These are phyloP conservation scores for Nepenthes mirabilis DNA, from an alignment of 148 eudicot species.

Conservation along the genomic window DNA sequence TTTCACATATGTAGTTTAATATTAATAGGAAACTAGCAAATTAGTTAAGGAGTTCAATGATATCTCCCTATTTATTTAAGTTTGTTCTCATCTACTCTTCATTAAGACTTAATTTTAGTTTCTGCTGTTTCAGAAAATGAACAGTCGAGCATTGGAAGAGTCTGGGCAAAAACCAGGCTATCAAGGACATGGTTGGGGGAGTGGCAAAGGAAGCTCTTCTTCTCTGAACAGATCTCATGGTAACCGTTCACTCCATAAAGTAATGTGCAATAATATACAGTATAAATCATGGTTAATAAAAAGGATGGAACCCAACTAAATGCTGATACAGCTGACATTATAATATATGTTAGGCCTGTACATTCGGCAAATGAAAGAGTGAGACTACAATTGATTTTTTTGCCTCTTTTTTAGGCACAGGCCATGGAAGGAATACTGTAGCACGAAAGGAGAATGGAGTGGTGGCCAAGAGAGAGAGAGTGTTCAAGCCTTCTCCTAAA, in stretches of 20 bases:
- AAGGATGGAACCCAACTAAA: too few species aligned
- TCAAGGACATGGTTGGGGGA: conserved; percentile 7
- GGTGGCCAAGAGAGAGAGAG: conserved; percentile 16
- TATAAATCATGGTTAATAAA: not conserved
- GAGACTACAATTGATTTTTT: not conserved
- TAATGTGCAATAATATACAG: not conserved
- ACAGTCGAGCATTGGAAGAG: conserved; percentile 20
- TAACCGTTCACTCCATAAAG: conserved; percentile 4
- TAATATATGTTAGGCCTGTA: not conserved
- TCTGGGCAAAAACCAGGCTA: conserved; percentile 19
- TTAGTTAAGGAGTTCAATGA: not conserved
- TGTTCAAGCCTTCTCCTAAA: conserved; percentile 13
- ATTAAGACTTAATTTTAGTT: not conserved
- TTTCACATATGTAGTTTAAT: too few species aligned
- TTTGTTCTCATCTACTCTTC: not conserved
- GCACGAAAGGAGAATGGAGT: conserved; percentile 44
- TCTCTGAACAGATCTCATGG: conserved; percentile 19
- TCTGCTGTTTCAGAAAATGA: conserved; percentile 14
- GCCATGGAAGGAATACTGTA: conserved; percentile 28
- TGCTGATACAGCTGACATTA: too few species aligned
- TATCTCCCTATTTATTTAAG: not conserved
- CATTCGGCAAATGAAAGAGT: not conserved
- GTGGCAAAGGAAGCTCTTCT: conserved; percentile 18
- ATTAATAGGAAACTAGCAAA: too few species aligned
- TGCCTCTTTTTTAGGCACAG: conserved; percentile 25